Conservation (phyloP, 2,329 filamentous ascomycete species). For the Exophiala sp. region DNA sequence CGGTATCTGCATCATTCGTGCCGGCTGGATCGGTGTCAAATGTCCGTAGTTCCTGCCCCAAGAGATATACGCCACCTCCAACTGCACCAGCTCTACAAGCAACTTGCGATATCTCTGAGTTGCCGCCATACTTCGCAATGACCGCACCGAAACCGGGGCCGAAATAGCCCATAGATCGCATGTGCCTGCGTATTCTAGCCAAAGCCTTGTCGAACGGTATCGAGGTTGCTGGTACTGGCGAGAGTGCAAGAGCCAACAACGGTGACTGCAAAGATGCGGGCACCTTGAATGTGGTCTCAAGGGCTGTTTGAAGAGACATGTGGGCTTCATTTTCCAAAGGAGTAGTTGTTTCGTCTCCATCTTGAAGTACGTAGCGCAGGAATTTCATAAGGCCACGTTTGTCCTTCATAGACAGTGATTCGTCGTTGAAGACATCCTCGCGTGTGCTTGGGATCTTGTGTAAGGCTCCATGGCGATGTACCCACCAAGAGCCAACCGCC, state of each 20-base stretch:
- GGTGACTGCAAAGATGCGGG: slow-evolving; percentile 65
- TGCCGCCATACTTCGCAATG: slow-evolving; percentile 87
- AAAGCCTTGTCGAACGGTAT: slow-evolving; percentile 67
- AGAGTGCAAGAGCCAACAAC: slow-evolving; percentile 69
- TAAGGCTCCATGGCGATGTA: slow-evolving; percentile 54
- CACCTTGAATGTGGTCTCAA: slow-evolving; percentile 59
- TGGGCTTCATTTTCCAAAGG: slow-evolving; percentile 51
- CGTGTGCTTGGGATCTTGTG: slow-evolving; percentile 78
- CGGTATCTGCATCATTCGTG: slow-evolving; percentile 15
- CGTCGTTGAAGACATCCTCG: slow-evolving; percentile 85
- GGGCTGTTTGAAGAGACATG: slow-evolving; percentile 47
- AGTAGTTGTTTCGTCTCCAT: slow-evolving; percentile 53
- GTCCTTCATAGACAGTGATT: slow-evolving; percentile 69
- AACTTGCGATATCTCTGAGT: slow-evolving; percentile 85
- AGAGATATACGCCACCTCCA: slow-evolving; percentile 84
- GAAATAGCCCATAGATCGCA: slow-evolving; percentile 82
- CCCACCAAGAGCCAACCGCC: slow-evolving; percentile 88
- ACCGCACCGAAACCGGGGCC: slow-evolving; percentile 86
- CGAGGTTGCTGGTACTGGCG: slow-evolving; percentile 53
- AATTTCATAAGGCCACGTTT: slow-evolving; percentile 93
- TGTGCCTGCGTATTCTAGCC: slow-evolving; percentile 69
- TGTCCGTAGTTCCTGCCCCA: slow-evolving; percentile 62
- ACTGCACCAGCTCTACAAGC: slow-evolving; percentile 87
- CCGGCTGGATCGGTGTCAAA: not conserved
- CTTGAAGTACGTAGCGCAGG: slow-evolving; percentile 77